phyloP scores from a whole-genome alignment of 768 basidiomycete species.

The Pleurotus giganteus region DNA sequence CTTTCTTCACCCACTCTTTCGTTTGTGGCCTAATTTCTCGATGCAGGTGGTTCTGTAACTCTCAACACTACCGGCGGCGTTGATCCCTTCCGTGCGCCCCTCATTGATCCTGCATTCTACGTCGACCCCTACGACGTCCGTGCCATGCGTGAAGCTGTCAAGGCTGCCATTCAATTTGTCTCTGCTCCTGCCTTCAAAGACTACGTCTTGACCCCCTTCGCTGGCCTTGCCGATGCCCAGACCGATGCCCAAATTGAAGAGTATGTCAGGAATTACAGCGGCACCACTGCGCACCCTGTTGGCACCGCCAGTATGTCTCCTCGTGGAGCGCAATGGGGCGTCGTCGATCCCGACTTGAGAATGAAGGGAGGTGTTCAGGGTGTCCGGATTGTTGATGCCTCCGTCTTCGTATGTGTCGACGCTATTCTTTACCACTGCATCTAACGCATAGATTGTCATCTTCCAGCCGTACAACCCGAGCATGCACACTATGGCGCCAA shows the following conservation, averaged over 20 bases:
- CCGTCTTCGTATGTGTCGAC: slow-evolving; percentile 28
- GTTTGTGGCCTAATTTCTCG: neutral
- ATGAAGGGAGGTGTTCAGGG: slow-evolving; percentile 29
- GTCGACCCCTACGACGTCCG: slow-evolving; percentile 19
- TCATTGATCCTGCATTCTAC: slow-evolving; percentile 23
- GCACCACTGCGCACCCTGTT: slow-evolving; percentile 23
- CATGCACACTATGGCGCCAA: neutral
- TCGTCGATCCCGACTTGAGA: slow-evolving; percentile 31
- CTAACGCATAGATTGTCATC: neutral
- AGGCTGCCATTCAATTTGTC: slow-evolving; percentile 22
- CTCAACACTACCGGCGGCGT: too few relatives aligned
- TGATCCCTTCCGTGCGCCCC: too few relatives aligned
- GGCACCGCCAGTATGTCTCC: slow-evolving; percentile 30
- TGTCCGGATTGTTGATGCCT: slow-evolving; percentile 37
- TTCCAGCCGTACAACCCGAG: neutral
- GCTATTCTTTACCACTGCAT: neutral
- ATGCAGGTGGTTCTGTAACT: slow-evolving; percentile 26
- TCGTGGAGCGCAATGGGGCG: slow-evolving; percentile 23
- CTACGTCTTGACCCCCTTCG: slow-evolving; percentile 20
- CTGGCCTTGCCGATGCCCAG: slow-evolving; percentile 18
- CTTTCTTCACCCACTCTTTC: neutral
- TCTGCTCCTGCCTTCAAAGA: slow-evolving; percentile 24
- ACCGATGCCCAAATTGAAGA: slow-evolving; percentile 24
- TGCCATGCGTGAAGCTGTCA: slow-evolving; percentile 25
- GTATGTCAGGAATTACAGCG: slow-evolving; percentile 18